Evolutionary conservation across 371 early-diverging fungal species (phyloP).

Genomic region (Batkoa obscura): DNA sequence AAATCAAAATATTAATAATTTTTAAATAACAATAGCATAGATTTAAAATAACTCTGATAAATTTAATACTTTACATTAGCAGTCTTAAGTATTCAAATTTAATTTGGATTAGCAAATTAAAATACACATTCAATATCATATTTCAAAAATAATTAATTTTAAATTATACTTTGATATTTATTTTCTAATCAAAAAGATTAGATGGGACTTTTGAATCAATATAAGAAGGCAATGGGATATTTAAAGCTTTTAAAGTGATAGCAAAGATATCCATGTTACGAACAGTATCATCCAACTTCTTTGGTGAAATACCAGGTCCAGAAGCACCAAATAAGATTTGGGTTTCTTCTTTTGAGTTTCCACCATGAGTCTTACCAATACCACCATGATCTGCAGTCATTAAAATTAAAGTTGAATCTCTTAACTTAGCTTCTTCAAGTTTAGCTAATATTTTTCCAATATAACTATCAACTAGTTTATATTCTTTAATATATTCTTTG

Average conservation of each 20-base stretch:
- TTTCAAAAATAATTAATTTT: too few relatives aligned
- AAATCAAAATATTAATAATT: too few relatives aligned
- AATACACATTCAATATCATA: too few relatives aligned
- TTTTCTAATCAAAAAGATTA: background rate
- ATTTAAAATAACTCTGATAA: too few relatives aligned
- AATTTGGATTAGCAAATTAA: too few relatives aligned
- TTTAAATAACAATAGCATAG: too few relatives aligned
- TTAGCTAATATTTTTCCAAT: background rate
- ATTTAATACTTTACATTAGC: too few relatives aligned
- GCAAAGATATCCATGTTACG: background rate
- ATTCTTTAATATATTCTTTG: constrained; percentile 2
- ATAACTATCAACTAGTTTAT: constrained; percentile 2
- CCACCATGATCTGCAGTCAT: constrained; percentile 12
- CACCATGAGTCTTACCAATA: constrained; percentile 5
- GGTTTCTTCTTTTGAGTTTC: constrained; percentile 1
- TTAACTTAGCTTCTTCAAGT: background rate
- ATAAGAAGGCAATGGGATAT: background rate
- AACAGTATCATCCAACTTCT: background rate
- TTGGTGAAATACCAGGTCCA: background rate
- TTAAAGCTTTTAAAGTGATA: background rate
- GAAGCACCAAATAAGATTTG: constrained; percentile 4
- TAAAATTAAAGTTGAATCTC: constrained; percentile 3
- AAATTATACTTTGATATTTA: too few relatives aligned
- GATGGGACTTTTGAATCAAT: background rate
- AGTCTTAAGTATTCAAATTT: too few relatives aligned